Base-by-base conservation (phyloP, 2,329 filamentous ascomycete genomes). In the Tolypocladium guangdongense region DNA sequence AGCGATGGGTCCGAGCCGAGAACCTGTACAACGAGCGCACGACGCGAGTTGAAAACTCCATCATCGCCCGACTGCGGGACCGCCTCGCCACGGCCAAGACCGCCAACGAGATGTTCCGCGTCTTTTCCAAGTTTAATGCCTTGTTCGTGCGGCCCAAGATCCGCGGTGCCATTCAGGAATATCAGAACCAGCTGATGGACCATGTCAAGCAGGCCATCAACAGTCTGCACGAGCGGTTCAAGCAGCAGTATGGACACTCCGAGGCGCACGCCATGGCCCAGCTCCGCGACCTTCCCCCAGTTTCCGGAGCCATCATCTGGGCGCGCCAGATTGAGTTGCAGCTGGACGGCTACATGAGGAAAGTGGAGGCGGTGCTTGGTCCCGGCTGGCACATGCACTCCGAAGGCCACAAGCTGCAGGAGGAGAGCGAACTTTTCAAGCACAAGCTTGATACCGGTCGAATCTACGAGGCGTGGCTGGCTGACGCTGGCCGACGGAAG, bases 91-190 rank as follows among this genome's bases (percentile, higher is more conserved):
- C 90, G 7, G 92, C 93, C 14, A 96, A 95, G 77, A 96, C 90
- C 57, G 93, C 93, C 41, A 97, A 95, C 66, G 95, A 99, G 71
- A 99, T 99, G 93, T 99, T 99, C 70, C 88, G 95, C 52, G 93
- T 99, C 57, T 99, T 99, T 69, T 97, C 93, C 52, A 97, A 97
- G 68, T 99, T 99, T 80, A 99, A 99, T 67, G 93, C 93, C 2
- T 84, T 99, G 33, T 95, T 99, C 62, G 92, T 99, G 54, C 84
- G 93, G 55, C 93, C 93, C n/a, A 99, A 99, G 78, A 97, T 99
- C 72, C 86, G 93, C 59, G 91, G 95, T 60, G 95, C 93, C 53
- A 99, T 99, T 64, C 88, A 90, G 45, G 92, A 99, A 72, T 99
- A 99, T 67, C 93, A 99, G 70, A 93, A 92, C 5, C 91, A 96